phyloP scores from a whole-genome alignment of 257 asterid genomes.

The Solanum bulbocastanum region DNA sequence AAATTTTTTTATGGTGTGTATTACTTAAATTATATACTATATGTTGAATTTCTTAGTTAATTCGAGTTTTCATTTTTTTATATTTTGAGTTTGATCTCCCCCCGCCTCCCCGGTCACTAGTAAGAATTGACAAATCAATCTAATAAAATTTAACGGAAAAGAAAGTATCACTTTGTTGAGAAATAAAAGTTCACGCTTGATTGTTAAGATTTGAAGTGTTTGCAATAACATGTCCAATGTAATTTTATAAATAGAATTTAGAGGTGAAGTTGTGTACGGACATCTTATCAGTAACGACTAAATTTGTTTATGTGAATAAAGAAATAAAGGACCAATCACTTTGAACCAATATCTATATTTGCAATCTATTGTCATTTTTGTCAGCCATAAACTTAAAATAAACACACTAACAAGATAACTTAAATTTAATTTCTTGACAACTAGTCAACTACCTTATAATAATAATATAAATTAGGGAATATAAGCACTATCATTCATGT shows the following conservation, averaged over 20 bases:
- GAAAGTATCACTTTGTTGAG: not conserved
- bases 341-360: not conserved
- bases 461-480: not conserved
- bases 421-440: not conserved
- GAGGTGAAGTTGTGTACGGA: rapidly evolving
- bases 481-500: not conserved
- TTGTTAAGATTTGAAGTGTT: not conserved
- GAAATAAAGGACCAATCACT: not conserved
- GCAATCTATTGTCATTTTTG: not conserved
- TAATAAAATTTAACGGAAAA: no score
- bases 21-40: not conserved
- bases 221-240: rapidly evolving
- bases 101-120: no score
- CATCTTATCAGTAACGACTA: rapidly evolving
- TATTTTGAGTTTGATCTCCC: no score
- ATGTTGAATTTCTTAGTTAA: not conserved
- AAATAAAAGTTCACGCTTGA: not conserved
- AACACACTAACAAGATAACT: not conserved
- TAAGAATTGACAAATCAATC: no score
- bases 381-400: not conserved
- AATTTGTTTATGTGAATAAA: not conserved
- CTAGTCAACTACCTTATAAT: not conserved
- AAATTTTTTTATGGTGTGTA: no score
- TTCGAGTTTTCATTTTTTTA: not conserved
- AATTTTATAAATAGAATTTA: not conserved